Conservation (phyloP, 768 basidiomycete species). For the Cubamyces lactineus region DNA sequence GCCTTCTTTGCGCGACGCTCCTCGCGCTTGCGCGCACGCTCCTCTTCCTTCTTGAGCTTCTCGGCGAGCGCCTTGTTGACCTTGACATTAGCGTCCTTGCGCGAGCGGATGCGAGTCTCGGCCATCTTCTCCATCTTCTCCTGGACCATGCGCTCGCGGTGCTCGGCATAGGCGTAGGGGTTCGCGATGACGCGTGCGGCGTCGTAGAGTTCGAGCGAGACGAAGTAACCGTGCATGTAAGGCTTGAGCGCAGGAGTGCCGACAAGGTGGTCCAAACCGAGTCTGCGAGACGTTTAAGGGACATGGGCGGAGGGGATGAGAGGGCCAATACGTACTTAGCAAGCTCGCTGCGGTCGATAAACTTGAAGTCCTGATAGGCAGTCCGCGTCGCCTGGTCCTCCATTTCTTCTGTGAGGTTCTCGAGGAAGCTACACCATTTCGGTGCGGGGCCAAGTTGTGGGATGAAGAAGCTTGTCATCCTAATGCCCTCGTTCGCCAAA, state of each 20-base stretch:
- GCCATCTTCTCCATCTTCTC: constrained; percentile 94
- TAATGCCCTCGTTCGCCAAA: constrained; percentile 95
- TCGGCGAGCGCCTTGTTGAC: constrained; percentile 89
- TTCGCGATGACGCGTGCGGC: constrained; percentile 95
- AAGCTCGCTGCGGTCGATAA: constrained; percentile 86
- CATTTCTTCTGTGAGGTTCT: constrained; percentile 98
- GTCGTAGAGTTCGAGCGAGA: constrained; percentile 94
- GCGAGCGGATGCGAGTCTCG: constrained; percentile 87
- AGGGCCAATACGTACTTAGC: constrained; percentile 60
- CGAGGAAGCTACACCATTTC: constrained; percentile 96
- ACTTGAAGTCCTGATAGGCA: constrained; percentile 97
- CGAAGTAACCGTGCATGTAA: constrained; percentile 99
- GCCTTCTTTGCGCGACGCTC: constrained; percentile 46
- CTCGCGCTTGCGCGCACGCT: constrained; percentile 59
- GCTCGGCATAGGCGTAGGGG: constrained; percentile 93
- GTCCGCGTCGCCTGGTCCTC: constrained; percentile 81
- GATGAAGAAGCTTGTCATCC: constrained; percentile 92
- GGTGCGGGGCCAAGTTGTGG: constrained; percentile 97
- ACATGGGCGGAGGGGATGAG: not conserved
- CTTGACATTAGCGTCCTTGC: constrained; percentile 69
- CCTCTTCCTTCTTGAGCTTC: constrained; percentile 71
- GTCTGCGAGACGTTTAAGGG: constrained; percentile 46
- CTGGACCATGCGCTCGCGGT: constrained; percentile 84
- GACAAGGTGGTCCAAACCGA: constrained; percentile 93
- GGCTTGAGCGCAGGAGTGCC: constrained; percentile 96